Evolutionary conservation across 1,284 basidiomycete species (phyloP), one percentile per base, ranked within the genome.

Genomic region (Termitomyces sp.): DNA sequence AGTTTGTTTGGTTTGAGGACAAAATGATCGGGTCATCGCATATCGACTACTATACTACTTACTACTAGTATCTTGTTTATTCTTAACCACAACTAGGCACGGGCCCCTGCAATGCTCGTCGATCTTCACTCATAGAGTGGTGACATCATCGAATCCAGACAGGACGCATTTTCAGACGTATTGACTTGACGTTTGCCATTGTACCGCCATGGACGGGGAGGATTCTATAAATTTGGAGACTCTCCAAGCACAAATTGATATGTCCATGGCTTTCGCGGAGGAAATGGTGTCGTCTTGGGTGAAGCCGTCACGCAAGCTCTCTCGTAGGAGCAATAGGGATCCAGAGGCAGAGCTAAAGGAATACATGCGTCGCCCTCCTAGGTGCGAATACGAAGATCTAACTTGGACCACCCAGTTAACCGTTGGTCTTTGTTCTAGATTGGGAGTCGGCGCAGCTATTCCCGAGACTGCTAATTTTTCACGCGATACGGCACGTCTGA

Each of bases 211-310:
- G 53, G 57, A 49, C 33, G 66, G 72, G 47, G 70, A 74, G 51
- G 78, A 83, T 54, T 75, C 77, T 42, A 72, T 87, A 50, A 83
- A 87, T 63, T 60, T 74, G 38, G 83, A 87, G 60, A 70, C 77
- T 34, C 72, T 90, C 33, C 87, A 89, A 64, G 86, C 86, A 26
- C 83, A 86, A 66, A 80, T 89, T 53, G 84, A 90, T 67, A 72
- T 87, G 62, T 81, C 87, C n/a, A 79, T 90, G 79, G 81, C 87
- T 3, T 80, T 84, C 65, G 80, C 82, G 1, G 78, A 88, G 58
- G 75, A 79, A 62, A 72, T 90, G 56, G 80, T 88, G 34, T 75
- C 84, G 13, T 84, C 86, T 49, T 90, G 88, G 88, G 73, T 90
- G 58, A 78, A 80, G 60, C 75, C 83, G 18, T 64, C 71, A 49